Conservation (phyloP, 495 filamentous ascomycete genomes). For the Niebla homalea region DNA sequence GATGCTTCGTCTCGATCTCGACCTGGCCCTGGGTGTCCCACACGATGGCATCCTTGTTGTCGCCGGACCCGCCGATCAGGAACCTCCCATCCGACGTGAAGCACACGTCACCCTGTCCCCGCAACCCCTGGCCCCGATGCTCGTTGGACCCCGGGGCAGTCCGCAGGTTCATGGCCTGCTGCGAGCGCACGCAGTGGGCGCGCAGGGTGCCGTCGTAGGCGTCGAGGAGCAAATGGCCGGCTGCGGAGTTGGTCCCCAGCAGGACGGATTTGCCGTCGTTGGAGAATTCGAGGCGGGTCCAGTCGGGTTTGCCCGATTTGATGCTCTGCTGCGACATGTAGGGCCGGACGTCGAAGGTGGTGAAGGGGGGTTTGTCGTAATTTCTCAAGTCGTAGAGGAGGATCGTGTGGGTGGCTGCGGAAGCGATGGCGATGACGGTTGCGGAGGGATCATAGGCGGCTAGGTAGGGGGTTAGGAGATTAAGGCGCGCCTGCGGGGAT, state of each 20-base stretch:
- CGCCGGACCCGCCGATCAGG: conserved; percentile 61
- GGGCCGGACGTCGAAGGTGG: conserved; percentile 61
- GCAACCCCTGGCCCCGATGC: conserved; percentile 16
- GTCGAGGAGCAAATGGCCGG: conserved; percentile 78
- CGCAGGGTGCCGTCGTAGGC: conserved; percentile 70
- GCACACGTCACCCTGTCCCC: conserved; percentile 66
- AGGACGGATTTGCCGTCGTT: conserved; percentile 87
- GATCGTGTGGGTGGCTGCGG: conserved; percentile 58
- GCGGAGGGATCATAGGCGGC: conserved; percentile 80
- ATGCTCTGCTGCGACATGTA: conserved; percentile 15
- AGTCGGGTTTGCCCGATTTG: conserved; percentile 31
- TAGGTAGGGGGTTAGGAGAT: conserved; percentile 64
- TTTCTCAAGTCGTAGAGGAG: conserved; percentile 89
- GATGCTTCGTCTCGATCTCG: conserved; percentile 34
- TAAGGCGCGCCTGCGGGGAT: conserved; percentile 61
- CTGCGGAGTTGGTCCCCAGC: conserved; percentile 55
- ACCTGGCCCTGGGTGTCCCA: conserved; percentile 61
- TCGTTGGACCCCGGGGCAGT: conserved; percentile 11
- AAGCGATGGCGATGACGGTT: conserved; percentile 80
- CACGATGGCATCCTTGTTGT: conserved; percentile 56
- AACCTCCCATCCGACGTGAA: conserved; percentile 81
- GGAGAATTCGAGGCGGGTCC: conserved; percentile 83
- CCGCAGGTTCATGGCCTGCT: conserved; percentile 6
- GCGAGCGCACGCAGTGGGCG: conserved; percentile 28
- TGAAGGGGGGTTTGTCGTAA: conserved; percentile 80